Percentiles rank a stretch among this genome's conserved stretches.
Evolutionary conservation across 495 filamentous ascomycete genomes (phyloP).

Genomic region (Elaphomyces granulatus): DNA sequence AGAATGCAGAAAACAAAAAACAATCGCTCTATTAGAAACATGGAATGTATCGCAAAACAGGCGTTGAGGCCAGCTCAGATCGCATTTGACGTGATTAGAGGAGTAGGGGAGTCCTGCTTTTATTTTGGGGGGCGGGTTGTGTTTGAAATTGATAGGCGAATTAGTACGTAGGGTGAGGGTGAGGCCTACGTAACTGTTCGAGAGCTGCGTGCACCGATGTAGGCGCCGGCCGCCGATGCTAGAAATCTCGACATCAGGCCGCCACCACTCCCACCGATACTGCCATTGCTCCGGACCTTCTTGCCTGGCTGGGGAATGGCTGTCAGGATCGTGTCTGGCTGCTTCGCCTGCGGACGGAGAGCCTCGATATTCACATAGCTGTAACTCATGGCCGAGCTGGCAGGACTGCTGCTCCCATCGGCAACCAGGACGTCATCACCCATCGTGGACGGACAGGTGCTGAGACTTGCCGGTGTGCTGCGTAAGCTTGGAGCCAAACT

Average conservation of each 20-base stretch:
- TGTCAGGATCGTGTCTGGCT: constrained; percentile 11
- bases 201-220: constrained; percentile 26
- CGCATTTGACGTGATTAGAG: no score
- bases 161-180: no score
- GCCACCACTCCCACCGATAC: constrained; percentile 16
- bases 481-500: constrained; percentile 29
- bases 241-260: constrained; percentile 33
- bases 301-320: constrained; percentile 23
- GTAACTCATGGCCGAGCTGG: constrained; percentile 14
- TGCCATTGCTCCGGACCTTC: constrained; percentile 25
- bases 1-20: no score
- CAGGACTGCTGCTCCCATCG: constrained; percentile 22
- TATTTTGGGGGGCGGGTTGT: no score
- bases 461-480: constrained; percentile 29
- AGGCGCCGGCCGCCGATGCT: constrained; percentile 29
- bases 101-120: no score
- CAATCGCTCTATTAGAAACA: no score
- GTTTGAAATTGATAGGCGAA: no score
- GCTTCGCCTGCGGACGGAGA: constrained; percentile 12
- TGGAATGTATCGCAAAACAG: no score
- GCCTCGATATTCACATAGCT: constrained; percentile 22
- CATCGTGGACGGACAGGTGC: constrained; percentile 26
- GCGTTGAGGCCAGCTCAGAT: no score
- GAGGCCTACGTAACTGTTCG: constrained; percentile 1
- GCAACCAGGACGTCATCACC: constrained; percentile 24